These are phyloP conservation scores for Lycium barbarum DNA, from an alignment of 257 asterid genomes.

Conservation along the genomic window DNA sequence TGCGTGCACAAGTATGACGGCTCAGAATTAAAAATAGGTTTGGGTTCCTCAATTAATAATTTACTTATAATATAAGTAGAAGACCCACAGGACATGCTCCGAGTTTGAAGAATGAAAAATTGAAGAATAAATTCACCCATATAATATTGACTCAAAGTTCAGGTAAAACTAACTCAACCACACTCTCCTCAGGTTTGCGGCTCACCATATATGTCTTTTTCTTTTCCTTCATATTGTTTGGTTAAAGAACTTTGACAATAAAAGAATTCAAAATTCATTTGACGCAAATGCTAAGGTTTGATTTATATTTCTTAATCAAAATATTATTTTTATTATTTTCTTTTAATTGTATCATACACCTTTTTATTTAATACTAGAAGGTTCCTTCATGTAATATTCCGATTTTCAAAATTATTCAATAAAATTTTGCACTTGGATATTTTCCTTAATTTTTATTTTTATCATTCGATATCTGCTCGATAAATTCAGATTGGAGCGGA, in stretches of 20 bases:
- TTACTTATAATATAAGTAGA: not conserved
- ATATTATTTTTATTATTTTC: too few relatives aligned
- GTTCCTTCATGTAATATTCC: too few relatives aligned
- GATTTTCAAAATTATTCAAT: too few relatives aligned
- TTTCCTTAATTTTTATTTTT: too few relatives aligned
- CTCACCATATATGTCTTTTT: not conserved
- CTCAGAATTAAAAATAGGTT: not conserved
- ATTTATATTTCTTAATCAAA: too few relatives aligned
- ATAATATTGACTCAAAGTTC: conserved; percentile 25
- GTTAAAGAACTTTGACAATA: not conserved
- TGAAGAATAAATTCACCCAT: conserved; percentile 5
- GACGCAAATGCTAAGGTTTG: too few relatives aligned
- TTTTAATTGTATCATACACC: too few relatives aligned
- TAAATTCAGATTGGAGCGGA: too few relatives aligned
- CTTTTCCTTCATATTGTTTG: not conserved
- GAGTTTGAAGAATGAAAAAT: not conserved
- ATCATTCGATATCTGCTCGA: too few relatives aligned
- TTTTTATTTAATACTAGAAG: too few relatives aligned
- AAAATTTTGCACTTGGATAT: too few relatives aligned
- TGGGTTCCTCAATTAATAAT: not conserved
- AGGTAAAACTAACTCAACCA: conserved; percentile 34
- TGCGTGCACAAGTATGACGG: conserved; percentile 29
- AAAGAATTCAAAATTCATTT: too few relatives aligned
- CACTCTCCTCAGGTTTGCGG: conserved; percentile 25
- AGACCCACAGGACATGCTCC: conserved; percentile 28